Percentiles rank a stretch among this genome's conserved stretches.
Evolutionary conservation across 805 yeast genomes (phyloP).

Genomic region (Ogataea methanolica): DNA sequence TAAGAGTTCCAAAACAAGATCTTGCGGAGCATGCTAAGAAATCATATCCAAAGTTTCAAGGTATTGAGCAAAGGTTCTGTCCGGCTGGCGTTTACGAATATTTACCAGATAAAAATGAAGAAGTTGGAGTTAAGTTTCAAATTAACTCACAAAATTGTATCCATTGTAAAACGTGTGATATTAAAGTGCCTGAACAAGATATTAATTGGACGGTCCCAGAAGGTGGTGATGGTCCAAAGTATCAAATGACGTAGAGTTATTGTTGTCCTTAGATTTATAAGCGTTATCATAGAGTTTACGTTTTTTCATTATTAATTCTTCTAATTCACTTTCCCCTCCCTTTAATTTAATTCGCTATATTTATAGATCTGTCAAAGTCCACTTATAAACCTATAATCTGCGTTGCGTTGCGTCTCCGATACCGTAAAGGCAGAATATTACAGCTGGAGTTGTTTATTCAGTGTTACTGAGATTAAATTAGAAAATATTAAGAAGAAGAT

Average conservation of each 20-base stretch:
- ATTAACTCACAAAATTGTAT: constrained; percentile 97
- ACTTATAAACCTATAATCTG: too few relatives aligned
- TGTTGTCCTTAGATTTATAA: not conserved
- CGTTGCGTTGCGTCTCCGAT: too few relatives aligned
- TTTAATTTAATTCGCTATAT: too few relatives aligned
- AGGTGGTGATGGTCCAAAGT: constrained; percentile 98
- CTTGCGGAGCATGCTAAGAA: constrained; percentile 59
- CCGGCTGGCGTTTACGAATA: constrained; percentile 99
- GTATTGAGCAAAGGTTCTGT: constrained; percentile 88
- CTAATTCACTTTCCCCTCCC: too few relatives aligned
- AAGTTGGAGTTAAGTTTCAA: constrained; percentile 74
- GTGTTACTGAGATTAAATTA: too few relatives aligned
- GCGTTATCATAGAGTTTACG: not conserved
- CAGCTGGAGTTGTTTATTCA: too few relatives aligned
- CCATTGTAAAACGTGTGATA: constrained; percentile 98
- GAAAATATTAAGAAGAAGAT: too few relatives aligned
- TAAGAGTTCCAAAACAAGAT: constrained; percentile 64
- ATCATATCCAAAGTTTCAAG: constrained; percentile 73
- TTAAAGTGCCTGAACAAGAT: constrained; percentile 92
- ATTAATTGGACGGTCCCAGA: constrained; percentile 97
- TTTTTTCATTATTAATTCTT: not conserved
- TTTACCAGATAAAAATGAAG: constrained; percentile 53
- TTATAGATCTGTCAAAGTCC: too few relatives aligned
- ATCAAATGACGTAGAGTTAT: constrained; percentile 56
- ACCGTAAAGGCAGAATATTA: too few relatives aligned